A percentile compares a stretch with the other conserved stretches of the same genome.
These are phyloP conservation scores for Trichophyton schoenleinii DNA, from an alignment of 2,329 filamentous ascomycete genomes.

Conservation along the genomic window DNA sequence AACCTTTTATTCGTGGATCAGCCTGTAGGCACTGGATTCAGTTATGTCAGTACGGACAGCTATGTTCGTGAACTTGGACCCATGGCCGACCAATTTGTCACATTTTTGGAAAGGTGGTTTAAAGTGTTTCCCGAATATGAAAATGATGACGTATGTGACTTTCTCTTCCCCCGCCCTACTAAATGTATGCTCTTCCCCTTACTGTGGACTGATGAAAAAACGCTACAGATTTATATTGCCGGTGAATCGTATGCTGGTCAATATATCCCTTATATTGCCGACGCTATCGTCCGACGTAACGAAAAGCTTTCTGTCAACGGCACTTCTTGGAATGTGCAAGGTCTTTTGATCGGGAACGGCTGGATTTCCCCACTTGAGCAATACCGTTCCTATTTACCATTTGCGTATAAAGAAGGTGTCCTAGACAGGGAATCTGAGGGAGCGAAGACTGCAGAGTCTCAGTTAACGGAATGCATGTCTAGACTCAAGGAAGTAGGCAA, in stretches of 20 bases:
- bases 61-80: slow-evolving; percentile 74
- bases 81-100: slow-evolving; percentile 80
- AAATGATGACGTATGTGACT: slow-evolving; percentile 59
- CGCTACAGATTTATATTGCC: slow-evolving; percentile 70
- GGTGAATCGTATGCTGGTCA: slow-evolving; percentile 96
- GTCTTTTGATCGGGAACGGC: slow-evolving; percentile 87
- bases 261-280: slow-evolving; percentile 94
- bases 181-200: neutral
- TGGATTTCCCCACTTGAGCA: slow-evolving; percentile 91
- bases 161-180: neutral
- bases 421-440: slow-evolving; percentile 53
- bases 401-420: slow-evolving; percentile 63
- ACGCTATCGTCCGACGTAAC: slow-evolving; percentile 79
- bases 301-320: slow-evolving; percentile 38
- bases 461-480: slow-evolving; percentile 56
- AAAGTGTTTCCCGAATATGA: slow-evolving; percentile 81
- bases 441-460: slow-evolving; percentile 53
- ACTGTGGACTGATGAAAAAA: neutral
- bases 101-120: slow-evolving; percentile 88
- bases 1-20: slow-evolving; percentile 96
- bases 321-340: slow-evolving; percentile 62
- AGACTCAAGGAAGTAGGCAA: slow-evolving; percentile 47
- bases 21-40: slow-evolving; percentile 91
- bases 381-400: slow-evolving; percentile 76
- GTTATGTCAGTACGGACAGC: slow-evolving; percentile 81